Evolutionary conservation across 371 early-diverging fungal species (phyloP).

Genomic region (Mortierella sp.): DNA sequence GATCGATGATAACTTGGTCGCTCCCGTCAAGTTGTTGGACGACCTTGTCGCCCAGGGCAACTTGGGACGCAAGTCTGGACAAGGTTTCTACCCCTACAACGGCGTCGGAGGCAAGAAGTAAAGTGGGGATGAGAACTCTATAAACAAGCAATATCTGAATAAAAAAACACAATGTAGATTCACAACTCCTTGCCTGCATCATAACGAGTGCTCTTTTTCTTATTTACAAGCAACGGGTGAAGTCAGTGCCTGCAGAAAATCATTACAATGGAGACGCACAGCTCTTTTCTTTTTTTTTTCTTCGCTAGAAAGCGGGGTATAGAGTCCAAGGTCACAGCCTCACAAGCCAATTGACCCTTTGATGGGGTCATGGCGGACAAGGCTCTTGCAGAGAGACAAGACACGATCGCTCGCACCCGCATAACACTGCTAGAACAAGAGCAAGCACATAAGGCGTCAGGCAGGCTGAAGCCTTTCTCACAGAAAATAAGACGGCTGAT

Average conservation of each 20-base stretch:
- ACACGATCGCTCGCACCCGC: too few relatives aligned
- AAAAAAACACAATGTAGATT: not conserved
- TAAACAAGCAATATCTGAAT: not conserved
- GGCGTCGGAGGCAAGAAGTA: constrained; percentile 58
- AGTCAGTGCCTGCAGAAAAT: not conserved
- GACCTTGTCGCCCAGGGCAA: constrained; percentile 82
- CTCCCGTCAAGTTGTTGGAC: constrained; percentile 76
- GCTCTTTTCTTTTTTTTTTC: not conserved
- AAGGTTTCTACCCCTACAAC: constrained; percentile 90
- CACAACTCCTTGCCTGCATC: not conserved
- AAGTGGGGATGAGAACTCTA: not conserved
- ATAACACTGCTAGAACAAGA: too few relatives aligned
- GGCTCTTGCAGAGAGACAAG: not conserved
- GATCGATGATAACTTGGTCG: constrained; percentile 79
- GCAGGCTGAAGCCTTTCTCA: too few relatives aligned
- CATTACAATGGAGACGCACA: not conserved
- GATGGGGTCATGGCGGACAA: not conserved
- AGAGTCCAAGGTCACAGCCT: not conserved
- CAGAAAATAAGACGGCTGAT: too few relatives aligned
- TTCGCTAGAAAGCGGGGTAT: not conserved
- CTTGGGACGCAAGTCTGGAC: constrained; percentile 92
- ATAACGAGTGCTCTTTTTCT: not conserved
- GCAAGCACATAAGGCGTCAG: too few relatives aligned
- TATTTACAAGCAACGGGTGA: not conserved
- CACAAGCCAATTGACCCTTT: not conserved